Base-by-base conservation (phyloP, 345 rosid species). In the Populus euphratica region DNA sequence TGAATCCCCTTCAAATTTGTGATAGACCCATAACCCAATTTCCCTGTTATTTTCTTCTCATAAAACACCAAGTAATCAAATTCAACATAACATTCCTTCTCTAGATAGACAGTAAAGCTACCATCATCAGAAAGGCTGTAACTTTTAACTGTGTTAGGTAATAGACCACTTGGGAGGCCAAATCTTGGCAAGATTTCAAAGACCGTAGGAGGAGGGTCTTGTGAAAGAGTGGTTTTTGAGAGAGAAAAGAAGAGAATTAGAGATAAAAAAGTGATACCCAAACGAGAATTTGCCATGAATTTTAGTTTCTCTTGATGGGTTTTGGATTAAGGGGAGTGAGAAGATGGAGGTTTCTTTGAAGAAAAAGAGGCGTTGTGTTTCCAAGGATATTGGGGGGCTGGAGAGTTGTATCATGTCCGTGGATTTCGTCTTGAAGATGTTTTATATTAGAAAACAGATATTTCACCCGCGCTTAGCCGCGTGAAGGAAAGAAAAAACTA, bases 51-150 rank as follows among this genome's bases (percentile, higher is more conserved):
- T 29, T 79, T 86, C 77, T 80, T 76, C 1, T 91, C 98, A 87
- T 93, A 95, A 82, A 87, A 88, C 75, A 93, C 92, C 85, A 90
- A 88, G 89, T 92, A 95, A 18, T 92, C 99, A 72, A 95, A 95
- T 73, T 91, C 84, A 16, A 95, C 72, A 74, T 87, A 84, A 68
- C 99, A 95, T 8, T 92, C 81, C 12, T 80, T 75, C 49, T 86
- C 72, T 74, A 95, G 77, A 50, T 62, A 69, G 54, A 95, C 94
- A 39, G 80, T 74, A 86, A 95, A 91, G 2, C 78, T 70, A 35
- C 96, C 97, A 56, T 95, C 96, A 41, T 86, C 82, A 69, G 92
- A 79, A 77, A 93, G 86, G 47, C 85, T 74, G 90, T 91, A 95
- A 72, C 74, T 77, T 14, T 72, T 75, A 78, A 93, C 98, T 64